Percentiles rank a stretch among this genome's conserved stretches.
These are phyloP conservation scores for Gossypium rotundifolium DNA, from an alignment of 345 rosid species.

Conservation along the genomic window DNA sequence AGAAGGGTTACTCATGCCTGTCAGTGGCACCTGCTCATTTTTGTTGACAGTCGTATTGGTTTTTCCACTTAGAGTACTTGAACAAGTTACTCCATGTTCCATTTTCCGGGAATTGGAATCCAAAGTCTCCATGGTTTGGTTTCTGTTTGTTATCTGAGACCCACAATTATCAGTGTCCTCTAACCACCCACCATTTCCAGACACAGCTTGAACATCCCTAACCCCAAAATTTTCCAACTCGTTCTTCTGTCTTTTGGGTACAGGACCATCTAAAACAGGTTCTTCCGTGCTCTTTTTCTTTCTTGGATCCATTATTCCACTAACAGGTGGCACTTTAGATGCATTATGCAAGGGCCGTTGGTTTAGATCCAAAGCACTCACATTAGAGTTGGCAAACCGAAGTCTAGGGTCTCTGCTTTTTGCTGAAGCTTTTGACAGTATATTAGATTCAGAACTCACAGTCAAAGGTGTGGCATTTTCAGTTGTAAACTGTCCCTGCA, in stretches of 20 bases:
- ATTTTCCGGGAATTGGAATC: slow-evolving; percentile 36
- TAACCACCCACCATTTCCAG: slow-evolving; percentile 64
- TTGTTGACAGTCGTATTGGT: slow-evolving; percentile 25
- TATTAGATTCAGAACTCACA: slow-evolving; percentile 27
- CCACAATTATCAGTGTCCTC: slow-evolving; percentile 45
- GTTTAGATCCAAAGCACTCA: slow-evolving; percentile 31
- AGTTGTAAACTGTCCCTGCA: slow-evolving; percentile 24
- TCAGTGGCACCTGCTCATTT: slow-evolving; percentile 31
- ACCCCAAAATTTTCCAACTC: slow-evolving; percentile 33
- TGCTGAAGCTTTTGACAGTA: slow-evolving; percentile 42
- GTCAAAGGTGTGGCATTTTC: slow-evolving; percentile 23
- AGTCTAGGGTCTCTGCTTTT: slow-evolving; percentile 95
- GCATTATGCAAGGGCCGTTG: slow-evolving; percentile 23
- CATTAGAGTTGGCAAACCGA: slow-evolving; percentile 50
- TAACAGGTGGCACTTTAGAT: slow-evolving; percentile 35
- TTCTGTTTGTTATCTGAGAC: slow-evolving; percentile 28
- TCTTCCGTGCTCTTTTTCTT: slow-evolving; percentile 62
- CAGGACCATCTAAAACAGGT: slow-evolving; percentile 42
- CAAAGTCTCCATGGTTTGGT: slow-evolving; percentile 19
- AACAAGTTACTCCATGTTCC: slow-evolving; percentile 35
- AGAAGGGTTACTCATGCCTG: slow-evolving; percentile 28
- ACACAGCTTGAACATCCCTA: slow-evolving; percentile 30
- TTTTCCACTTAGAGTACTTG: slow-evolving; percentile 26
- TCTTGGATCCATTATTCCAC: slow-evolving; percentile 38
- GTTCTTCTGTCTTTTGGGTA: slow-evolving; percentile 52